Conservation (phyloP, 805 yeast genomes). For the Isabelozyma pseudorhagii region DNA sequence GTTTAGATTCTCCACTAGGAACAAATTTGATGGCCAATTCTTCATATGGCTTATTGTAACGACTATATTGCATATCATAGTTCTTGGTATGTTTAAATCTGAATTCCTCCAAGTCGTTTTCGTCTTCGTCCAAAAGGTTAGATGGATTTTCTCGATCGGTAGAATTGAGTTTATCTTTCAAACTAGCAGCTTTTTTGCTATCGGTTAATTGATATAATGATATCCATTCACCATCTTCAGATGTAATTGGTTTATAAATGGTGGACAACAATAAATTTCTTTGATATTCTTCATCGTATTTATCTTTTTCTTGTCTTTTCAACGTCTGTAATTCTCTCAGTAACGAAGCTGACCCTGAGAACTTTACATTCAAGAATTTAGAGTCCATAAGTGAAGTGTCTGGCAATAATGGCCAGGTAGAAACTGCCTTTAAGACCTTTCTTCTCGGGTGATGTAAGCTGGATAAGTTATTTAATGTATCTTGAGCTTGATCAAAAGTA, state of each 20-base stretch:
- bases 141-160: slow-evolving; percentile 44
- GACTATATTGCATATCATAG: slow-evolving; percentile 65
- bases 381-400: slow-evolving; percentile 91
- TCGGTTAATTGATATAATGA: slow-evolving; percentile 41
- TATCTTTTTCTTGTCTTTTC: slow-evolving; percentile 23
- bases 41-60: slow-evolving; percentile 46
- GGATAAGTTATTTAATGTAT: slow-evolving; percentile 39
- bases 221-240: slow-evolving; percentile 76
- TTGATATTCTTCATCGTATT: slow-evolving; percentile 28
- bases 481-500: slow-evolving; percentile 65
- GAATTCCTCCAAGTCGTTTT: slow-evolving; percentile 38
- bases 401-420: slow-evolving; percentile 79
- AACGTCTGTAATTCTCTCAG: slow-evolving; percentile 31
- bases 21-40: slow-evolving; percentile 68
- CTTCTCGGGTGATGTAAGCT: slow-evolving; percentile 74
- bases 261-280: slow-evolving; percentile 49
- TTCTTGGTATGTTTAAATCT: slow-evolving; percentile 69
- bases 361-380: slow-evolving; percentile 60
- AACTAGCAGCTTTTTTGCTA: slow-evolving; percentile 16
- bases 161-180: slow-evolving; percentile 28
- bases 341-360: slow-evolving; percentile 55
- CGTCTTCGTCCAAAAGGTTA: slow-evolving; percentile 43
- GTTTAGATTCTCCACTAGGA: slow-evolving; percentile 27
- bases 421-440: slow-evolving; percentile 68
- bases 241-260: slow-evolving; percentile 68